These are phyloP conservation scores for Kurtzmaniella quercitrusa DNA, from an alignment of 1,139 yeast species.

Conservation along the genomic window DNA sequence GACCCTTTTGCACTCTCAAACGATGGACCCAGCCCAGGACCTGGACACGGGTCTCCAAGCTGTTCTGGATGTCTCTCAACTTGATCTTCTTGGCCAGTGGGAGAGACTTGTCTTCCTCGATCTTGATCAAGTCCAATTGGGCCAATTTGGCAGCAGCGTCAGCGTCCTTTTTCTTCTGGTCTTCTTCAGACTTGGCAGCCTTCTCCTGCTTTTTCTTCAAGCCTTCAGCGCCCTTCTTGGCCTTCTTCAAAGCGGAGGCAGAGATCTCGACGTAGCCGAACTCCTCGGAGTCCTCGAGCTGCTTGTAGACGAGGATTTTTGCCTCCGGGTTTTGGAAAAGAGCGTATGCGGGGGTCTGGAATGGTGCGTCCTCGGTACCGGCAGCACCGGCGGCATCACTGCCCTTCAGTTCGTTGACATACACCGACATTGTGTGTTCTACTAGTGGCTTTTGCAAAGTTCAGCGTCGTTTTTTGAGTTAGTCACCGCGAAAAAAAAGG, in stretches of 20 bases:
- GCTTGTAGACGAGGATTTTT: constrained; percentile 61
- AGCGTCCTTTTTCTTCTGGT: constrained; percentile 56
- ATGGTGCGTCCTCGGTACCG: constrained; percentile 71
- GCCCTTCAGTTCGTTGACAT: constrained; percentile 73
- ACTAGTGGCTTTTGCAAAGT: not conserved
- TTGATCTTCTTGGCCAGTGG: constrained; percentile 69
- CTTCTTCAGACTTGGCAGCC: constrained; percentile 61
- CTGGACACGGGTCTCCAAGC: constrained; percentile 60
- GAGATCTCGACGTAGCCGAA: constrained; percentile 69
- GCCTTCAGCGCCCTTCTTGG: constrained; percentile 93
- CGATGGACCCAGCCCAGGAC: constrained; percentile 97
- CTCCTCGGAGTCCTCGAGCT: constrained; percentile 51
- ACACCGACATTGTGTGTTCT: constrained; percentile 29
- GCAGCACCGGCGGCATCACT: constrained; percentile 48
- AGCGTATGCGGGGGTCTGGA: constrained; percentile 81
- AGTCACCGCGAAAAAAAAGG: not conserved
- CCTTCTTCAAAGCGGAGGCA: constrained; percentile 93
- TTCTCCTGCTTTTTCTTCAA: constrained; percentile 86
- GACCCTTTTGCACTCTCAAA: constrained; percentile 86
- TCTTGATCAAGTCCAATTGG: constrained; percentile 66
- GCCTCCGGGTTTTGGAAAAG: constrained; percentile 56
- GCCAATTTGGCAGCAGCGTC: constrained; percentile 71
- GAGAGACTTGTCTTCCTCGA: constrained; percentile 66
- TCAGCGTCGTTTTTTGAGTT: not conserved
- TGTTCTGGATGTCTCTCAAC: constrained; percentile 49